Percentiles rank a stretch among this genome's conserved stretches.
Conservation (phyloP, 2,329 filamentous ascomycete species). For the Elsinoe arachidis region DNA sequence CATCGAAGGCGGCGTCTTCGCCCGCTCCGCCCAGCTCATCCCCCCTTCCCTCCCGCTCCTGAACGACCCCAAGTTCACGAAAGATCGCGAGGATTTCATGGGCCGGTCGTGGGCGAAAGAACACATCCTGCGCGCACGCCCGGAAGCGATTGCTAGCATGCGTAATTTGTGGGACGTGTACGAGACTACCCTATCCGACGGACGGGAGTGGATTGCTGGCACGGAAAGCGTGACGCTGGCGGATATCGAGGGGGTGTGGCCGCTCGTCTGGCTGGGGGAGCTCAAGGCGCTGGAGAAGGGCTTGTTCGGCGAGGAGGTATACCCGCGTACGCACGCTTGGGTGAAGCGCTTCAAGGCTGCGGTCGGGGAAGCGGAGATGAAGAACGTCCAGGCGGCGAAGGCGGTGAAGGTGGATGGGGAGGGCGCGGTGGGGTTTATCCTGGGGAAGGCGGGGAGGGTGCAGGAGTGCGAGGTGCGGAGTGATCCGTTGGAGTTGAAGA, state of each 20-base stretch:
- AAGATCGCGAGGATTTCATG: slow-evolving; percentile 46
- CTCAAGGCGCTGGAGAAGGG: slow-evolving; percentile 47
- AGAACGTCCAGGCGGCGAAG: slow-evolving; percentile 28
- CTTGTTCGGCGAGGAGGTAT: slow-evolving; percentile 44
- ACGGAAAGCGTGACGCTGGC: slow-evolving; percentile 47
- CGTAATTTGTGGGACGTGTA: slow-evolving; percentile 48
- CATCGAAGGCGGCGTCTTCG: slow-evolving; percentile 51
- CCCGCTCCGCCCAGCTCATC: slow-evolving; percentile 45
- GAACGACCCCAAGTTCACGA: slow-evolving; percentile 49
- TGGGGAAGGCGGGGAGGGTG: slow-evolving; percentile 40
- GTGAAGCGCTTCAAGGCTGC: slow-evolving; percentile 50
- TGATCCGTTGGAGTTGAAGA: slow-evolving; percentile 49
- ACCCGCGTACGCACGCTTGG: slow-evolving; percentile 57
- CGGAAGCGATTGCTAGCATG: slow-evolving; percentile 50
- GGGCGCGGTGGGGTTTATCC: neutral
- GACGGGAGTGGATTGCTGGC: slow-evolving; percentile 55
- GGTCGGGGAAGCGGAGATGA: slow-evolving; percentile 34
- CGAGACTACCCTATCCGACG: slow-evolving; percentile 57
- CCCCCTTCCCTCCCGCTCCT: slow-evolving; percentile 47
- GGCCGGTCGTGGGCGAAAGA: slow-evolving; percentile 36
- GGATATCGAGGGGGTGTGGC: slow-evolving; percentile 53
- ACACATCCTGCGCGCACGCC: slow-evolving; percentile 35
- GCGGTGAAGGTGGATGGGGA: slow-evolving; percentile 33
- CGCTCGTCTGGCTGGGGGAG: slow-evolving; percentile 57
- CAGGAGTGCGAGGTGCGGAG: slow-evolving; percentile 43